Evolutionary conservation across 306 rosid species (phyloP).

Genomic region (Fagus sylvatica): DNA sequence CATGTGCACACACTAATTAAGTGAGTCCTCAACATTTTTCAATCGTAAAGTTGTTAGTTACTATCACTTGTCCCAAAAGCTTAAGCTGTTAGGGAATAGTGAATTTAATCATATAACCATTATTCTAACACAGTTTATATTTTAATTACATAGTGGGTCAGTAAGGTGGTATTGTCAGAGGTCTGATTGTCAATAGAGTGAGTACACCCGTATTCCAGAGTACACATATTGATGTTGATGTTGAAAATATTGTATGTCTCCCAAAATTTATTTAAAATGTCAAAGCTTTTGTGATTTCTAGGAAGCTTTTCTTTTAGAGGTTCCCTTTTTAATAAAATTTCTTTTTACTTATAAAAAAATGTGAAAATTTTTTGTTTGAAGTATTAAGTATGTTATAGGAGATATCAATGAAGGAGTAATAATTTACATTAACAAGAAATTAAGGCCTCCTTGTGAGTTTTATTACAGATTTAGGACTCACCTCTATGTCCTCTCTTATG

Average conservation of each 20-base stretch:
- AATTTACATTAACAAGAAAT: neutral
- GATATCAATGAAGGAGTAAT: neutral
- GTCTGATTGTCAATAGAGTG: neutral
- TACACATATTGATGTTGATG: neutral
- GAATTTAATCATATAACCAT: no score
- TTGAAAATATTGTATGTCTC: neutral
- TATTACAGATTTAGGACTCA: no score
- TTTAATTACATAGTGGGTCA: neutral
- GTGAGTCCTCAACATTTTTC: neutral
- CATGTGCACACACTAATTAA: neutral
- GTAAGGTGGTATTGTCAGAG: constrained; percentile 1
- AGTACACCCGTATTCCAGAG: neutral
- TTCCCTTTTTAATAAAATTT: no score
- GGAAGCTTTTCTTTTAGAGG: no score
- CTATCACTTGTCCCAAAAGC: no score
- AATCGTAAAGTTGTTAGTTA: neutral
- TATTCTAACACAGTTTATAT: no score
- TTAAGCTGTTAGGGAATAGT: no score
- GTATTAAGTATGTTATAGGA: neutral
- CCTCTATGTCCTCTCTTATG: no score
- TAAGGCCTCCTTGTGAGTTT: neutral
- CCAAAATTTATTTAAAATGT: no score
- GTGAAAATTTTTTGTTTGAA: neutral
- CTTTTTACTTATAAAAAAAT: neutral
- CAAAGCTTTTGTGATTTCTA: no score